Conservation (phyloP, 495 filamentous ascomycete species). For the Aspergillus campestris region DNA sequence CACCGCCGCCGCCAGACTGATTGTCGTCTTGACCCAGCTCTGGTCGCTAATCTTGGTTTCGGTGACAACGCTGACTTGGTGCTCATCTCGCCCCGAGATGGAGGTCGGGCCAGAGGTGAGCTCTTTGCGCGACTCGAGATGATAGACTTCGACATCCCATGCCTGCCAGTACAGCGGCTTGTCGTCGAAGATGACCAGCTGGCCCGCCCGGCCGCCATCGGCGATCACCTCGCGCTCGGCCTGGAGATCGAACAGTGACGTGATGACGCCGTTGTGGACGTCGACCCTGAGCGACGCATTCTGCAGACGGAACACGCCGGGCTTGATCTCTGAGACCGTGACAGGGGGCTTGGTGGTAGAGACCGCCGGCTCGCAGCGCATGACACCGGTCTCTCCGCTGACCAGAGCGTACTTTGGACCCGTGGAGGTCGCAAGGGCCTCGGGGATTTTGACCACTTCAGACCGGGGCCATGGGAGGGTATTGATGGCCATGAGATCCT, state of each 20-base stretch:
- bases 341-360: conserved; percentile 37
- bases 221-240: conserved; percentile 69
- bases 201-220: conserved; percentile 73
- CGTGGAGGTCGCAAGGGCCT: conserved; percentile 15
- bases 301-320: conserved; percentile 67
- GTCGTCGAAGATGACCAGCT: conserved; percentile 93
- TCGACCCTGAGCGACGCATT: conserved; percentile 67
- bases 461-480: conserved; percentile 76
- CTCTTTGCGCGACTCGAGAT: conserved; percentile 77
- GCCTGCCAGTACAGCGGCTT: conserved; percentile 98
- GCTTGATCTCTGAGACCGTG: conserved; percentile 52
- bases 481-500: conserved; percentile 53
- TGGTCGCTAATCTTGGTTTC: conserved; percentile 79
- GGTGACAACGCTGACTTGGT: conserved; percentile 70
- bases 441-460: conserved; percentile 57
- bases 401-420: conserved; percentile 40
- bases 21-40: conserved; percentile 79
- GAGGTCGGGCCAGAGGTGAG: conserved; percentile 55
- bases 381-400: conserved; percentile 33
- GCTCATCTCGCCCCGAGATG: conserved; percentile 62
- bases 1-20: conserved; percentile 64
- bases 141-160: conserved; percentile 97
- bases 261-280: conserved; percentile 67
- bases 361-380: conserved; percentile 43
- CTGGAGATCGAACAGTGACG: conserved; percentile 66